Percentiles rank a stretch among this genome's conserved stretches.
These are phyloP conservation scores for Penicillium sclerotigenum DNA, from an alignment of 2,329 filamentous ascomycete genomes.

Conservation along the genomic window DNA sequence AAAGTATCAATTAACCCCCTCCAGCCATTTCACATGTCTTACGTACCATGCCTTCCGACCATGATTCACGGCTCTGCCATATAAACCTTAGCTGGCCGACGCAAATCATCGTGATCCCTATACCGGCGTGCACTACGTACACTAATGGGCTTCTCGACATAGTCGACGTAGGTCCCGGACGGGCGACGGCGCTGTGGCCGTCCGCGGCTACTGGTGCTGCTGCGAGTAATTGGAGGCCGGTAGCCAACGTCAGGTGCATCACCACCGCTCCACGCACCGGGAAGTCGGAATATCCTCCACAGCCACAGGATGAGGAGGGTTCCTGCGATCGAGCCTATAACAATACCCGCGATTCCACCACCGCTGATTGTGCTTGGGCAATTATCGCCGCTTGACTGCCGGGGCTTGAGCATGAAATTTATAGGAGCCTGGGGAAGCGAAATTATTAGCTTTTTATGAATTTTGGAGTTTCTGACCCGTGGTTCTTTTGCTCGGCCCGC, in stretches of 20 bases:
- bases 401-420: slow-evolving; percentile 15
- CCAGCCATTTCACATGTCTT: not conserved
- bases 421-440: slow-evolving; percentile 18
- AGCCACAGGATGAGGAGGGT: slow-evolving; percentile 39
- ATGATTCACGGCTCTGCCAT: slow-evolving; percentile 55
- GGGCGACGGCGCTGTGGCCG: slow-evolving; percentile 23
- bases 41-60: not conserved
- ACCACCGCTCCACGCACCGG: slow-evolving; percentile 21
- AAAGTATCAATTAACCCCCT: not conserved
- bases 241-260: slow-evolving; percentile 27
- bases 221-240: slow-evolving; percentile 17
- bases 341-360: slow-evolving; percentile 41
- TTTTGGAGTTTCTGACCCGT: slow-evolving; percentile 5
- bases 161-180: slow-evolving; percentile 28
- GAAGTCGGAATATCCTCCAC: slow-evolving; percentile 28
- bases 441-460: not conserved
- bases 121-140: slow-evolving; percentile 24
- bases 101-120: slow-evolving; percentile 26
- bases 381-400: slow-evolving; percentile 20
- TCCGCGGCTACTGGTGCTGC: slow-evolving; percentile 10
- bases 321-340: slow-evolving; percentile 40
- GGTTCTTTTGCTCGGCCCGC: slow-evolving; percentile 8
- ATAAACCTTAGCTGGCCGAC: slow-evolving; percentile 39
- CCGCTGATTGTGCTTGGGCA: slow-evolving; percentile 34
- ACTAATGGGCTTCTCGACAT: slow-evolving; percentile 32